A percentile compares a stretch with the other conserved stretches of the same genome.
Conservation (phyloP, 2,329 filamentous ascomycete genomes). For the Colletotrichum tropicicola region DNA sequence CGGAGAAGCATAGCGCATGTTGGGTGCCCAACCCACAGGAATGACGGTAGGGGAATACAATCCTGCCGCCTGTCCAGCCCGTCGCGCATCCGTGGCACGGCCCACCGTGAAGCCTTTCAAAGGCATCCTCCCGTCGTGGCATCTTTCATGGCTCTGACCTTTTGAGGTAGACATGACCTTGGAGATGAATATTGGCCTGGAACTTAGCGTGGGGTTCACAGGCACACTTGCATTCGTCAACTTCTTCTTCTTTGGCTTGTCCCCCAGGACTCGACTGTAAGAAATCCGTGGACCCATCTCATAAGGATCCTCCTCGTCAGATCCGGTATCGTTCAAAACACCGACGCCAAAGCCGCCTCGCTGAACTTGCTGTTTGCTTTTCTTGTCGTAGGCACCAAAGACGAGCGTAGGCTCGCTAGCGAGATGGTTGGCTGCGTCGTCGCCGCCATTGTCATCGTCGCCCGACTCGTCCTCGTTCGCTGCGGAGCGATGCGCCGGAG, state of each 20-base stretch:
- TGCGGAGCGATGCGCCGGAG: slow-evolving; percentile 17
- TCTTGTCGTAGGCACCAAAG: slow-evolving; percentile 37
- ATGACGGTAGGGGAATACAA: slow-evolving; percentile 73
- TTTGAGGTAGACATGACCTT: slow-evolving; percentile 51
- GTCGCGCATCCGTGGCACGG: slow-evolving; percentile 56
- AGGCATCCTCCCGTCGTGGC: slow-evolving; percentile 83
- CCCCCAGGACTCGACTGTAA: slow-evolving; percentile 83
- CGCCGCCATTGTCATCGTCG: background rate
- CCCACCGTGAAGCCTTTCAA: slow-evolving; percentile 83
- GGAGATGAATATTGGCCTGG: slow-evolving; percentile 79
- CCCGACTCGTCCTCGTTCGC: too few species aligned
- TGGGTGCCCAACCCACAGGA: slow-evolving; percentile 78
- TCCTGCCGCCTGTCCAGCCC: slow-evolving; percentile 50
- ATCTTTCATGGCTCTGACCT: slow-evolving; percentile 67
- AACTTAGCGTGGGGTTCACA: slow-evolving; percentile 70
- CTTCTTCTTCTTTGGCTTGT: slow-evolving; percentile 77
- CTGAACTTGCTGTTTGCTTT: slow-evolving; percentile 62
- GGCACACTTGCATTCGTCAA: slow-evolving; percentile 50
- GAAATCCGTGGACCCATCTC: slow-evolving; percentile 90
- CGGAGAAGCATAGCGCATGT: slow-evolving; percentile 38
- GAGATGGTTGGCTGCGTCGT: background rate
- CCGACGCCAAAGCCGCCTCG: slow-evolving; percentile 85
- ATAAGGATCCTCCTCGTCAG: slow-evolving; percentile 95
- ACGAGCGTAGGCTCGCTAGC: background rate
- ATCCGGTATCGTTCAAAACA: slow-evolving; percentile 90